These are phyloP conservation scores for Phytophthora aleatoria DNA, from an alignment of 352 stramenopile genomes.

Conservation along the genomic window DNA sequence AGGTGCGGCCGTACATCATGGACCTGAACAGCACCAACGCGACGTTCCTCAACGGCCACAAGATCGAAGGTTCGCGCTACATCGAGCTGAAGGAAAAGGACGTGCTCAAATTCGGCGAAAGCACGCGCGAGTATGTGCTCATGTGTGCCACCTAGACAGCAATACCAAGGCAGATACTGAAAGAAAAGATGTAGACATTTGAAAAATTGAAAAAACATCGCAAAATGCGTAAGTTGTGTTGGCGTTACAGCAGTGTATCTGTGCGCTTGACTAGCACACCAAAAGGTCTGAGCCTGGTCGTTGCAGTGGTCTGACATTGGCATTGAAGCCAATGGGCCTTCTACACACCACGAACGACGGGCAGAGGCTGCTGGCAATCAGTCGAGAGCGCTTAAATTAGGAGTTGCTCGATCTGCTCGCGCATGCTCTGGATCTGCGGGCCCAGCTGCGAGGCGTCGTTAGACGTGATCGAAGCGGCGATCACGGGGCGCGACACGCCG, in stretches of 20 bases:
- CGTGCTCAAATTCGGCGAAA: constrained; percentile 96
- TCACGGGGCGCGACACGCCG: constrained; percentile 98
- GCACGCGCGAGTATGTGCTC: constrained; percentile 98
- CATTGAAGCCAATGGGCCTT: background rate
- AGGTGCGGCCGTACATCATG: constrained; percentile 96
- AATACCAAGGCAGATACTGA: background rate
- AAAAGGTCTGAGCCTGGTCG: constrained; percentile 14
- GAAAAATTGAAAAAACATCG: background rate
- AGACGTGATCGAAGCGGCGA: constrained; percentile 98
- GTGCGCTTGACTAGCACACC: constrained; percentile 20
- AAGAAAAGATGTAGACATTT: background rate
- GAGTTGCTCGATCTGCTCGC: constrained; percentile 99
- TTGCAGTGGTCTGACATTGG: background rate
- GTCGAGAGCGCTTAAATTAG: constrained; percentile 95
- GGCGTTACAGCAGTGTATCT: constrained; percentile 35
- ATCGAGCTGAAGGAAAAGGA: constrained; percentile 96
- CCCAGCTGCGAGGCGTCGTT: constrained; percentile 99
- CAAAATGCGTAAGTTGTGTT: constrained; percentile 26
- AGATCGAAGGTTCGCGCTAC: constrained; percentile 95
- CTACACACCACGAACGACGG: background rate
- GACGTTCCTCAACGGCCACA: constrained; percentile 96
- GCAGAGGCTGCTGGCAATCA: constrained; percentile 26
- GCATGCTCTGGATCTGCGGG: constrained; percentile 98
- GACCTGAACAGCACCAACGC: constrained; percentile 98
- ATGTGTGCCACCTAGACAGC: constrained; percentile 64